Evolutionary conservation across 2,329 filamentous ascomycete species (phyloP), one percentile per base, ranked within the genome.

Genomic region (Neurospora sp.): DNA sequence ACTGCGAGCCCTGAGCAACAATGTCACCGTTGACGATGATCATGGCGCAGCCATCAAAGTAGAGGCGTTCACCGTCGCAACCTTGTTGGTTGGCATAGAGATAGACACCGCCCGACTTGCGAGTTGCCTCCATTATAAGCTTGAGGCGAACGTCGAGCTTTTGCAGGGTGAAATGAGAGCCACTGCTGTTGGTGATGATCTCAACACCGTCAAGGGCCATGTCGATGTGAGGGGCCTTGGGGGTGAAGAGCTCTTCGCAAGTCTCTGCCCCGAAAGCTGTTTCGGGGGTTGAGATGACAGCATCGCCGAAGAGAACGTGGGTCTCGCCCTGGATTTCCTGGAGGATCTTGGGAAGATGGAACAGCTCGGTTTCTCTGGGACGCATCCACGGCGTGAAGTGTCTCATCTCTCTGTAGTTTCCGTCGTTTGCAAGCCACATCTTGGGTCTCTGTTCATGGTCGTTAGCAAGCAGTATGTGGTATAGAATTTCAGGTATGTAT

Each of bases 161-260:
- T 13, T 87, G 83, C 10, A 81, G 71, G n/a, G 71, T 74, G 75
- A 89, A 87, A 77, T 95, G 92, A 13, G 84, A 88, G 7, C 89
- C 91, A 68, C 85, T 89, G 3, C 85, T 88, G 78, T 95, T 95
- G 9, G 88, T 87, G 72, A 92, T 85, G 69, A 93, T 89, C 76
- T 93, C 92, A 6, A 88, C 87, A 4, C 92, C 92, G 74, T 89
- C 84, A 1, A 93, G 81, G n/a, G 86, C 85, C 81, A 89, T 88
- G 10, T 82, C 72, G 23, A 75, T 75, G 52, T 75, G 74, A 7
- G 75, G 75, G 3, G 74, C 73, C 38, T 73, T 72, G 17, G 75
- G 75, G 2, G 73, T 74, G 13, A 75, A 76, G 8, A 76, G 69
- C 70, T 76, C 75, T 43, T 76, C 75, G 68, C 75, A 76, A 2